Evolutionary conservation across 2,329 filamentous ascomycete genomes (phyloP).

Genomic region (Cercospora zeae-maydis): DNA sequence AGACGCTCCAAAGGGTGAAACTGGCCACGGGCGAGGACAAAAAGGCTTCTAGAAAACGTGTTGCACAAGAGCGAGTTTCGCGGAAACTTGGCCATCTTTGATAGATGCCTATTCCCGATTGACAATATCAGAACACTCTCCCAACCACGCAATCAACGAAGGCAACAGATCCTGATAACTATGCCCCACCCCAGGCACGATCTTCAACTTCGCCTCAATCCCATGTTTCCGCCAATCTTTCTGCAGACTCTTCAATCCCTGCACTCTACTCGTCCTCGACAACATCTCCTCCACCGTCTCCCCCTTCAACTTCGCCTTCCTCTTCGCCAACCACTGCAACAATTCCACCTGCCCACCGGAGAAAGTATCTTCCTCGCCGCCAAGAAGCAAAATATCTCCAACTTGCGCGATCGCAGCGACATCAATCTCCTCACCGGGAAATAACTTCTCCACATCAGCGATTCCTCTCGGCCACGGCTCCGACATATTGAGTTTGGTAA

Average conservation of each 20-base stretch:
- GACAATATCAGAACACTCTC: background rate
- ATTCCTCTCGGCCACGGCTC: constrained; percentile 14
- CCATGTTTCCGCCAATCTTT: constrained; percentile 14
- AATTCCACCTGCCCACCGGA: constrained; percentile 7
- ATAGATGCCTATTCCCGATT: background rate
- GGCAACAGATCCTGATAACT: constrained; percentile 4
- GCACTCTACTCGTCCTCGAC: constrained; percentile 2
- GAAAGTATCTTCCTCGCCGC: constrained; percentile 11
- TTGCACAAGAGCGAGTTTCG: background rate
- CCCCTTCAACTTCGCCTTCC: background rate
- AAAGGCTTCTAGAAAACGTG: background rate
- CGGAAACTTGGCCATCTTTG: too few species aligned
- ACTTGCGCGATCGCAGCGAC: constrained; percentile 6
- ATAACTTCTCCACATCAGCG: background rate
- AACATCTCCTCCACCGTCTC: constrained; percentile 1
- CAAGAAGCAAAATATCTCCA: constrained; percentile 5
- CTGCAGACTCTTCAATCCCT: constrained; percentile 9
- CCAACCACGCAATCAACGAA: background rate
- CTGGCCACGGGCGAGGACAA: background rate
- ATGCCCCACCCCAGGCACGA: constrained; percentile 14
- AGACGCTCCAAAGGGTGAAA: background rate
- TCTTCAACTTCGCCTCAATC: constrained; percentile 10
- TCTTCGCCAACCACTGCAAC: constrained; percentile 5
- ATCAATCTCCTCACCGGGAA: constrained; percentile 7
- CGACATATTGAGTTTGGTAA: constrained; percentile 9